Evolutionary conservation across 306 rosid species (phyloP).

Genomic region (Notholithocarpus densiflorus): DNA sequence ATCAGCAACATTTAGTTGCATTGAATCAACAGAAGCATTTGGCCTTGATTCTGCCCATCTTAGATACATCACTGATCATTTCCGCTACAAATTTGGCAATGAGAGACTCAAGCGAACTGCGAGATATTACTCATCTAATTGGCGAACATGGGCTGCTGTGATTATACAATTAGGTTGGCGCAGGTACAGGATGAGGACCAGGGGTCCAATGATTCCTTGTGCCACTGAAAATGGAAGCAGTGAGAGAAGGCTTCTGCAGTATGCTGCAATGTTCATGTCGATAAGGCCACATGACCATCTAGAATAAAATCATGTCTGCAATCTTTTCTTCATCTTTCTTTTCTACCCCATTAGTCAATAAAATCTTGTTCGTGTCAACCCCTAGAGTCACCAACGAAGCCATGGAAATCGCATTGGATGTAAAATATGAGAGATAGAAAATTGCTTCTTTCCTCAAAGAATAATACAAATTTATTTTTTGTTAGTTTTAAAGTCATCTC

Average conservation of each 20-base stretch:
- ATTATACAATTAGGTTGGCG: slow-evolving; percentile 82
- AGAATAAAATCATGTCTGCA: slow-evolving; percentile 32
- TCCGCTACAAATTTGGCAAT: slow-evolving; percentile 86
- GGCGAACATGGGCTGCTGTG: slow-evolving; percentile 99
- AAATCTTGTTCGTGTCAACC: background rate
- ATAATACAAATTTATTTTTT: background rate
- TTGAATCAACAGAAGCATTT: slow-evolving; percentile 85
- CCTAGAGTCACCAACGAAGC: background rate
- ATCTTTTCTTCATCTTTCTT: background rate
- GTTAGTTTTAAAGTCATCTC: too few relatives aligned
- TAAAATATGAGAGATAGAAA: background rate
- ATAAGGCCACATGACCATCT: slow-evolving; percentile 96
- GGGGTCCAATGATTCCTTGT: slow-evolving; percentile 71
- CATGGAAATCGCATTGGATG: background rate
- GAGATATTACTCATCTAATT: slow-evolving; percentile 92
- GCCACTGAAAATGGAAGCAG: slow-evolving; percentile 40
- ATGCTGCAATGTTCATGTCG: slow-evolving; percentile 98
- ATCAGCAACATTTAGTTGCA: slow-evolving; percentile 72
- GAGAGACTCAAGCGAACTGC: slow-evolving; percentile 91
- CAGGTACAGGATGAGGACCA: slow-evolving; percentile 78
- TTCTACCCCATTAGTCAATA: background rate
- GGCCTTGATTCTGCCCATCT: slow-evolving; percentile 62
- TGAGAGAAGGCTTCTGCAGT: slow-evolving; percentile 73
- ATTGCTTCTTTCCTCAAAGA: background rate
- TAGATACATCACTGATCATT: slow-evolving; percentile 87